Evolutionary conservation across 768 basidiomycete species (phyloP), one percentile per base, ranked within the genome.

Genomic region (Auriscalpium orientale): DNA sequence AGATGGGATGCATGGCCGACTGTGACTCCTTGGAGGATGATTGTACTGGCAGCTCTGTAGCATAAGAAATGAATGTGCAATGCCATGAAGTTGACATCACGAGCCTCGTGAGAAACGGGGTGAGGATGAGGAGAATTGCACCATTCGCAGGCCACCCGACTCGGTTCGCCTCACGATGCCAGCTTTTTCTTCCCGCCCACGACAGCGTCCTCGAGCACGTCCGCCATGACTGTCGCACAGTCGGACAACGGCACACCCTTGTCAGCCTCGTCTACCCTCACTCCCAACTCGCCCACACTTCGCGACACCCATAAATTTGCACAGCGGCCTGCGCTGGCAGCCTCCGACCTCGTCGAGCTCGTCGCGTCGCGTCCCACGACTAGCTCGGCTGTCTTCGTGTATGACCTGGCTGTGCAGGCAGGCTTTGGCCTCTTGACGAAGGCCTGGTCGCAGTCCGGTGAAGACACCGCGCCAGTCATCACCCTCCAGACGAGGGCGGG

Each of bases 401-500:
- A 89, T 65, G 91, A 93, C 63, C 76, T 91, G 54, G 89, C 91
- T 18, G 84, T 87, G 62, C 87, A 91, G 65, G 79, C 78, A n/a
- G 91, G 91, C 36, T 88, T 93, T 64, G 91, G 91, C 18, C 75
- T 78, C 0, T 71, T 84, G 56, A 85, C 89, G 35, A 87, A 83
- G 65, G 75, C 79, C 50, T 88, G 85, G 85, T 71, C 79, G 3
- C 68, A 76, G 16, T 65, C 75, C 4, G 66, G 63, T 38, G 59
- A 68, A 36, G 67, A 71, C 16, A 72, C 79, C 1, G 79, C 83
- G 0, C 73, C 80, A 16, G 81, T 89, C 6, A 76, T 88, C 45
- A 73, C 81, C 51, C 74, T 91, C 59, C 91, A 95, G 73, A 91
- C 89, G 21, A 77, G 93, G 56, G 78, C 85, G 6, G 93, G 93